These are phyloP conservation scores for Jatropha curcas DNA, from an alignment of 345 rosid species.

Conservation along the genomic window DNA sequence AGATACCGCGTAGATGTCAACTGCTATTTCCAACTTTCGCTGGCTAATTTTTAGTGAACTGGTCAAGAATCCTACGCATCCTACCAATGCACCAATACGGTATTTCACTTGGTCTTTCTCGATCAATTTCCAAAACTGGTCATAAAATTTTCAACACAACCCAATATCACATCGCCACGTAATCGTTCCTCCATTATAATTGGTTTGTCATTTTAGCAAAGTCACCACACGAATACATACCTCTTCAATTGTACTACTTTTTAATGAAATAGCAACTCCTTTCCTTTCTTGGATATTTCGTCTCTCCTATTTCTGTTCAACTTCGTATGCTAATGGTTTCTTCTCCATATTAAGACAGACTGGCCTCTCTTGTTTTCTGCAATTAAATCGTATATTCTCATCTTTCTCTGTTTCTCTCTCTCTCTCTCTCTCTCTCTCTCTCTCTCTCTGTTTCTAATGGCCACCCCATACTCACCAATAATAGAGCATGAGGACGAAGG, in stretches of 20 bases:
- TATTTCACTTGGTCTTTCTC: too few species aligned
- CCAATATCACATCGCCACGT: too few species aligned
- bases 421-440: neutral
- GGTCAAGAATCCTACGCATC: too few species aligned
- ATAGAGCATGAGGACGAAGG: constrained; percentile 32
- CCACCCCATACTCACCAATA: constrained; percentile 28
- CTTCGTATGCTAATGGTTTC: neutral
- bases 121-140: too few species aligned
- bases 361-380: neutral
- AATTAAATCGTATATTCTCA: too few species aligned
- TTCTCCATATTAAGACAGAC: constrained; percentile 7
- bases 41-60: too few species aligned
- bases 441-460: neutral
- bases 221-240: neutral
- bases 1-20: too few species aligned
- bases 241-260: neutral
- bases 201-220: neutral
- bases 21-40: too few species aligned
- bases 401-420: neutral
- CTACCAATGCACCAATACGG: too few species aligned
- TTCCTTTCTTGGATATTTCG: constrained; percentile 5
- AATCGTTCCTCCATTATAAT: neutral
- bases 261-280: neutral
- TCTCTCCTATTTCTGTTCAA: neutral
- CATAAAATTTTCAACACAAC: too few species aligned